Conservation (phyloP, 2,329 filamentous ascomycete species). For the Cladosporium cucumerinum region DNA sequence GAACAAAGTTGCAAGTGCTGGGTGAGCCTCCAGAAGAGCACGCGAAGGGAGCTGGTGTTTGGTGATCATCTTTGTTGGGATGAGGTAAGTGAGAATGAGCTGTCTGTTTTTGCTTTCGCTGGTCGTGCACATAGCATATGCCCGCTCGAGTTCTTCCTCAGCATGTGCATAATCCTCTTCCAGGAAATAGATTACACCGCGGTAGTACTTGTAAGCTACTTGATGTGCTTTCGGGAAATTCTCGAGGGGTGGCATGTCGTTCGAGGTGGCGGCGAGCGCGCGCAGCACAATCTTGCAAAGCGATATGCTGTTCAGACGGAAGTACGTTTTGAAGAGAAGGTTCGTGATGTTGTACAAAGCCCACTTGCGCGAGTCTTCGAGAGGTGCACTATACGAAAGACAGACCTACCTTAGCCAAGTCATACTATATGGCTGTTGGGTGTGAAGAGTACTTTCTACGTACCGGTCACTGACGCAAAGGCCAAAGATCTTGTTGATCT, state of each 20-base stretch:
- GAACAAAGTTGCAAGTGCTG: constrained; percentile 73
- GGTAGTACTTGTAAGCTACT: constrained; percentile 95
- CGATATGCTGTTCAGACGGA: constrained; percentile 80
- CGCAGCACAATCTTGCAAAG: constrained; percentile 86
- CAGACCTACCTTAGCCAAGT: constrained; percentile 24
- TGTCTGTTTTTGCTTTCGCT: constrained; percentile 73
- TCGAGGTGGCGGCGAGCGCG: constrained; percentile 70
- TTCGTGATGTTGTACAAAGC: constrained; percentile 94
- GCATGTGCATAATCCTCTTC: constrained; percentile 89
- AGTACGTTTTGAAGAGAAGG: constrained; percentile 96
- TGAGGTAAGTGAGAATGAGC: constrained; percentile 91
- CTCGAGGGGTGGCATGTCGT: constrained; percentile 76
- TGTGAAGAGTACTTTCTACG: constrained; percentile 29
- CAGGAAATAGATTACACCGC: constrained; percentile 87
- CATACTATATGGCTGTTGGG: constrained; percentile 12
- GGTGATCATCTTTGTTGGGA: constrained; percentile 88
- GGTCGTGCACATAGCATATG: constrained; percentile 77
- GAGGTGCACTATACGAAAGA: constrained; percentile 58
- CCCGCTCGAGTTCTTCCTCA: constrained; percentile 74
- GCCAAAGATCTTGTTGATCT: constrained; percentile 89
- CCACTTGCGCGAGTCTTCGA: constrained; percentile 95
- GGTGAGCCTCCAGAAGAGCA: constrained; percentile 68
- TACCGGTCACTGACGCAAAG: constrained; percentile 87
- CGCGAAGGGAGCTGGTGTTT: constrained; percentile 76
- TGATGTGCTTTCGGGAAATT: constrained; percentile 84